Conservation (phyloP, 2,329 filamentous ascomycete genomes). For the Polychaeton citri region DNA sequence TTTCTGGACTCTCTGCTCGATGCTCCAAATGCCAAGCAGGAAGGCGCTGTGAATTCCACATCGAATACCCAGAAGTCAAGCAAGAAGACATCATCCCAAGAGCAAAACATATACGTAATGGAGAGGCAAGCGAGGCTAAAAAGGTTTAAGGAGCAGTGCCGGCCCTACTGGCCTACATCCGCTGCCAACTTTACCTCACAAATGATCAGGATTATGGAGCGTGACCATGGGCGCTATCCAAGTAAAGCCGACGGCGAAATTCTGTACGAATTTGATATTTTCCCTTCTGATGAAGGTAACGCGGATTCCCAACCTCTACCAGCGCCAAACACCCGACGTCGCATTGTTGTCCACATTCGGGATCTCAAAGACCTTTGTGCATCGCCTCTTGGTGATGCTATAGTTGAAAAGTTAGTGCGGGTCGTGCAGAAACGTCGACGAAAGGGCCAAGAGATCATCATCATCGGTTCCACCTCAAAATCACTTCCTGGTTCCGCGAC, state of each 20-base stretch:
- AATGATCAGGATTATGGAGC: background rate
- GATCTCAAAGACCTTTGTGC: constrained; percentile 68
- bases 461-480: constrained; percentile 64
- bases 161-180: background rate
- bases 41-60: background rate
- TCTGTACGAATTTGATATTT: background rate
- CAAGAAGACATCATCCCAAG: background rate
- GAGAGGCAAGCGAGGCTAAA: background rate
- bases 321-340: constrained; percentile 13
- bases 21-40: constrained; percentile 12
- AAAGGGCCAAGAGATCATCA: constrained; percentile 56
- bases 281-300: constrained; percentile 3
- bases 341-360: constrained; percentile 55
- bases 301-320: constrained; percentile 1
- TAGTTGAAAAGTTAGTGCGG: constrained; percentile 57
- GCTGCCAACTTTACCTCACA: background rate
- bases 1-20: constrained; percentile 20
- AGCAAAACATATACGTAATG: too few species aligned
- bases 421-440: constrained; percentile 60
- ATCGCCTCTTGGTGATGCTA: constrained; percentile 52
- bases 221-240: background rate
- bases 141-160: background rate
- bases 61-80: background rate
- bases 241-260: background rate
- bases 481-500: constrained; percentile 10